Percentiles rank a stretch among this genome's conserved stretches.
phyloP scores from a whole-genome alignment of 2,329 filamentous ascomycete species.

The Chaetomium olivaceum region DNA sequence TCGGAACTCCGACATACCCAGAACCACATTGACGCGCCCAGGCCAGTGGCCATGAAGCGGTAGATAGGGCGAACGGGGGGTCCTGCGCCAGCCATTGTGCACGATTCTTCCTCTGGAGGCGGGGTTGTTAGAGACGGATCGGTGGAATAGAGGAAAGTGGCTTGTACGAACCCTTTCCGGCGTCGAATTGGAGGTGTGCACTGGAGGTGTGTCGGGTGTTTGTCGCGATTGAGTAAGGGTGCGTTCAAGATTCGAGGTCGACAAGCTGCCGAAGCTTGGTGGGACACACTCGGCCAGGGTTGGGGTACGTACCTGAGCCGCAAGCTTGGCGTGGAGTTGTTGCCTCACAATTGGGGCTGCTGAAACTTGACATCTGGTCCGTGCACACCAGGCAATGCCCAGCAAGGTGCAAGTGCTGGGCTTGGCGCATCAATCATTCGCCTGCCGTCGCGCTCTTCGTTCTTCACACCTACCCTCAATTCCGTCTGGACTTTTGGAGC shows the following conservation, averaged over 20 bases:
- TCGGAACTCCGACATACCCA: slow-evolving; percentile 64
- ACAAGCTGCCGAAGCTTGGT: neutral
- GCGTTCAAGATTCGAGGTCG: slow-evolving; percentile 9
- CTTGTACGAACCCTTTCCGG: slow-evolving; percentile 8
- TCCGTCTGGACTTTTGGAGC: neutral
- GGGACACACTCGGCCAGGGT: slow-evolving; percentile 18
- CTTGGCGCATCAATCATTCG: slow-evolving; percentile 6
- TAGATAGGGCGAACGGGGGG: slow-evolving; percentile 65
- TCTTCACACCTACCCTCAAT: neutral
- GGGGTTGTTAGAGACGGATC: slow-evolving; percentile 12
- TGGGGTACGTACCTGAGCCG: slow-evolving; percentile 17
- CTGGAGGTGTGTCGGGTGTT: slow-evolving; percentile 10
- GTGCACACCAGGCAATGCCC: slow-evolving; percentile 11
- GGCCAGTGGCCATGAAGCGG: slow-evolving; percentile 78
- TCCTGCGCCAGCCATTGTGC: slow-evolving; percentile 40
- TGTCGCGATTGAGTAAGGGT: slow-evolving; percentile 10
- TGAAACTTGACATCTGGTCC: neutral
- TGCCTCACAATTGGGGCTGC: slow-evolving; percentile 19
- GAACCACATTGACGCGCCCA: slow-evolving; percentile 99
- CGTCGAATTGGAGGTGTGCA: slow-evolving; percentile 20
- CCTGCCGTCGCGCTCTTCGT: neutral
- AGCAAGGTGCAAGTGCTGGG: slow-evolving; percentile 24
- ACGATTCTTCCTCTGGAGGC: slow-evolving; percentile 23
- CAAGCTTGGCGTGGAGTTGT: neutral
- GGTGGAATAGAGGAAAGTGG: neutral